A percentile compares a stretch with the other conserved stretches of the same genome.
Evolutionary conservation across 2,329 filamentous ascomycete species (phyloP).

Genomic region (Pleochaeta shiraiana): DNA sequence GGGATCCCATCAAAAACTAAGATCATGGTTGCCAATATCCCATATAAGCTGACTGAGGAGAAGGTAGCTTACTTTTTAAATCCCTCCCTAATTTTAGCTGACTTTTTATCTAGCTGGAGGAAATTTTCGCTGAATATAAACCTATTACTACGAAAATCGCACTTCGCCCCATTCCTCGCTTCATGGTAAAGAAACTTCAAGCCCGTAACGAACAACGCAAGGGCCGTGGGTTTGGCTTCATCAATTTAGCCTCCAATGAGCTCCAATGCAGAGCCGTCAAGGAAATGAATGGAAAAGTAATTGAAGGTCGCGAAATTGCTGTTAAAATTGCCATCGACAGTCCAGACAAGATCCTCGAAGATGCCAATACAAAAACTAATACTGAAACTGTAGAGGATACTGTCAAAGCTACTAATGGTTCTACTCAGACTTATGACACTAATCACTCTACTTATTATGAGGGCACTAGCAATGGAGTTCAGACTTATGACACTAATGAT

Average conservation of each 20-base stretch:
- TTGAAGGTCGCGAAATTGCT: slow-evolving; percentile 95
- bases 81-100: neutral
- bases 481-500: slow-evolving; percentile 18
- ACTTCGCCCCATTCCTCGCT: slow-evolving; percentile 91
- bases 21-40: slow-evolving; percentile 99
- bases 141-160: slow-evolving; percentile 96
- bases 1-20: slow-evolving; percentile 98
- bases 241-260: slow-evolving; percentile 87
- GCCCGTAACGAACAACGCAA: slow-evolving; percentile 96
- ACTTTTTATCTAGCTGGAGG: slow-evolving; percentile 51
- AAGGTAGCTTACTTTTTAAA: slow-evolving; percentile 36
- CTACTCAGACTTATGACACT: slow-evolving; percentile 21
- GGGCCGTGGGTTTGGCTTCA: slow-evolving; percentile 97
- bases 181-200: slow-evolving; percentile 99
- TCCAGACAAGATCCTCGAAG: slow-evolving; percentile 87
- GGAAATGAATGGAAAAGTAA: slow-evolving; percentile 99
- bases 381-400: slow-evolving; percentile 20
- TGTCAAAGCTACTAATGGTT: slow-evolving; percentile 23
- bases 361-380: slow-evolving; percentile 36
- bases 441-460: neutral
- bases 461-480: neutral
- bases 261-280: slow-evolving; percentile 88
- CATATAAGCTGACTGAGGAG: slow-evolving; percentile 94
- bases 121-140: slow-evolving; percentile 84
- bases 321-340: slow-evolving; percentile 99